Conservation (phyloP, 2,329 filamentous ascomycete species). For the Alternaria sp. region DNA sequence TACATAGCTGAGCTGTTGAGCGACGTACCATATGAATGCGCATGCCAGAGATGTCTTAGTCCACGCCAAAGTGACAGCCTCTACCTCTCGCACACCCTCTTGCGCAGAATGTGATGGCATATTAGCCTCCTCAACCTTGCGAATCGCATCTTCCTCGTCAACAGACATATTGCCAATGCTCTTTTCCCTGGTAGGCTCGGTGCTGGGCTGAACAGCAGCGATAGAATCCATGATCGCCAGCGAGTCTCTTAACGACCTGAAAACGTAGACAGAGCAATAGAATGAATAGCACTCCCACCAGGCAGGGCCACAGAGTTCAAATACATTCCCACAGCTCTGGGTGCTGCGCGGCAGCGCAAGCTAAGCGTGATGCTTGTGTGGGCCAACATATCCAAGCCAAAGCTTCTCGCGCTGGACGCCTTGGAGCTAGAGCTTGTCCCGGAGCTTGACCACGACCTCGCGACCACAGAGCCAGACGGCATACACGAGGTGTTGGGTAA, state of each 20-base stretch:
- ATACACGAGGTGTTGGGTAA: conserved; percentile 1
- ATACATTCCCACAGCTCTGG: neutral
- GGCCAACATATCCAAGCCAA: conserved; percentile 12
- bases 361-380: neutral
- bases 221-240: conserved; percentile 8
- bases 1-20: neutral
- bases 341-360: neutral
- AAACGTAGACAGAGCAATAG: neutral
- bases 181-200: conserved; percentile 21
- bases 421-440: conserved; percentile 24
- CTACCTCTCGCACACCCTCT: conserved; percentile 46
- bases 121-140: conserved; percentile 25
- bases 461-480: neutral
- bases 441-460: conserved; percentile 7
- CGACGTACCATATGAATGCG: conserved; percentile 45
- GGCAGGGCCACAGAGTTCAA: neutral
- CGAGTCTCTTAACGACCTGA: neutral
- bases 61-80: conserved; percentile 52
- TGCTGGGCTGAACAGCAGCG: neutral
- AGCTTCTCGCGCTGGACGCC: conserved; percentile 11
- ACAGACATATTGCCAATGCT: conserved; percentile 19
- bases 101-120: conserved; percentile 31
- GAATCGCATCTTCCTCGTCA: conserved; percentile 26
- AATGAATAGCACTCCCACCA: neutral
- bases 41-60: conserved; percentile 43